These are phyloP conservation scores for Eustoma russellianum DNA, from an alignment of 257 asterid genomes.

Conservation along the genomic window DNA sequence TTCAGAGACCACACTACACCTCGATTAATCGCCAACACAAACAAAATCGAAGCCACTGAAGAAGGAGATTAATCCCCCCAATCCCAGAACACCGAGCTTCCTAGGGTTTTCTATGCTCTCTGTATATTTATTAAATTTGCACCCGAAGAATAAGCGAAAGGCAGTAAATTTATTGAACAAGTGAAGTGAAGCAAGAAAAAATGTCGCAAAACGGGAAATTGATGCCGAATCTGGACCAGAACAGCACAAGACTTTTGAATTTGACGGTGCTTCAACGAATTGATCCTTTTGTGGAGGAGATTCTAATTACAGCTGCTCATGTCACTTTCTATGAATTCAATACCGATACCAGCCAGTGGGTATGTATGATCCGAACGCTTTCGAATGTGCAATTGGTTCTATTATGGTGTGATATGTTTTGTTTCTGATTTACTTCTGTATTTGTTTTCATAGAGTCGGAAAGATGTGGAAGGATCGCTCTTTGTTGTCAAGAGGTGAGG, in stretches of 20 bases:
- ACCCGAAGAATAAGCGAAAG: too few relatives aligned
- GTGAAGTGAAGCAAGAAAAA: background rate
- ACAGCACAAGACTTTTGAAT: constrained; percentile 62
- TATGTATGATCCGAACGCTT: constrained; percentile 10
- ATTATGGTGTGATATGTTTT: background rate
- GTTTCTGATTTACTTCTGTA: background rate
- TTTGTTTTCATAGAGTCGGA: constrained; percentile 41
- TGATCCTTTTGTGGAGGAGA: constrained; percentile 77
- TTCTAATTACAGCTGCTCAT: constrained; percentile 69
- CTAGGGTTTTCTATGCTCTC: too few relatives aligned
- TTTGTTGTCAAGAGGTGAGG: constrained; percentile 84
- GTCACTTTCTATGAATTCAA: constrained; percentile 66
- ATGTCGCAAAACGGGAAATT: constrained; percentile 41
- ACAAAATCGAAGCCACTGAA: too few relatives aligned
- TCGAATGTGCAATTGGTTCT: background rate
- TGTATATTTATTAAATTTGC: too few relatives aligned
- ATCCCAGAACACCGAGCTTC: too few relatives aligned
- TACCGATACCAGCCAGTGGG: constrained; percentile 70
- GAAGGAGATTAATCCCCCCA: too few relatives aligned
- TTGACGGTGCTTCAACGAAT: constrained; percentile 77
- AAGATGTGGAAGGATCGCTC: constrained; percentile 88
- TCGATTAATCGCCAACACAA: too few relatives aligned
- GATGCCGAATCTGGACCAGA: constrained; percentile 71
- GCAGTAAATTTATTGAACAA: too few relatives aligned
- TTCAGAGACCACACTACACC: too few relatives aligned